Conservation (phyloP, 441 rosid species). For the Brassica hybrid region DNA sequence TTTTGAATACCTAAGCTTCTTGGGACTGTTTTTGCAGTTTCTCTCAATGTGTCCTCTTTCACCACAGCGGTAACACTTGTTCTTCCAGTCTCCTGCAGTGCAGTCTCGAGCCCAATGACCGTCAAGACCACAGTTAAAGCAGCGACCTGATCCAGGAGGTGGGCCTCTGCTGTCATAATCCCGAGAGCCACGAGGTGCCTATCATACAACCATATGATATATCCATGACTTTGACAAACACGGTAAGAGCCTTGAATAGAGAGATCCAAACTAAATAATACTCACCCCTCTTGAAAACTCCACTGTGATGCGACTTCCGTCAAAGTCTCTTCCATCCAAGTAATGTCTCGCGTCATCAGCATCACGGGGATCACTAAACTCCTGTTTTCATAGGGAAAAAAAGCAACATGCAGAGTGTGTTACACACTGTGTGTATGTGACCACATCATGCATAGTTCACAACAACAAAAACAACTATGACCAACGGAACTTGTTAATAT, state of each 20-base stretch:
- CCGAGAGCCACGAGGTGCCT: slow-evolving; percentile 79
- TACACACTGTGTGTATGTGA: too few relatives aligned
- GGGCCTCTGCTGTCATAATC: slow-evolving; percentile 69
- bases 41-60: slow-evolving; percentile 80
- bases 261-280: background rate
- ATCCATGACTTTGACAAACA: background rate
- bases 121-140: slow-evolving; percentile 77
- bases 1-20: slow-evolving; percentile 55
- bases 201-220: slow-evolving; percentile 4
- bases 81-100: slow-evolving; percentile 88
- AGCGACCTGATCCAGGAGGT: slow-evolving; percentile 80
- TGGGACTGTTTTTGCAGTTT: slow-evolving; percentile 71
- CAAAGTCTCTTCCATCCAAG: slow-evolving; percentile 70
- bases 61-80: slow-evolving; percentile 82
- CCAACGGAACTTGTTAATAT: background rate
- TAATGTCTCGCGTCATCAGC: slow-evolving; percentile 77
- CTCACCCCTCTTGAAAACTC: slow-evolving; percentile 77
- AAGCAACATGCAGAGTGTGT: background rate
- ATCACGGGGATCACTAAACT: slow-evolving; percentile 74
- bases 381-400: slow-evolving; percentile 45
- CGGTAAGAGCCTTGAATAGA: background rate
- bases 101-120: slow-evolving; percentile 90
- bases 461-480: background rate
- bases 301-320: slow-evolving; percentile 74
- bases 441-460: background rate